Base-by-base conservation (phyloP, 805 yeast species). In the Candida argentea region DNA sequence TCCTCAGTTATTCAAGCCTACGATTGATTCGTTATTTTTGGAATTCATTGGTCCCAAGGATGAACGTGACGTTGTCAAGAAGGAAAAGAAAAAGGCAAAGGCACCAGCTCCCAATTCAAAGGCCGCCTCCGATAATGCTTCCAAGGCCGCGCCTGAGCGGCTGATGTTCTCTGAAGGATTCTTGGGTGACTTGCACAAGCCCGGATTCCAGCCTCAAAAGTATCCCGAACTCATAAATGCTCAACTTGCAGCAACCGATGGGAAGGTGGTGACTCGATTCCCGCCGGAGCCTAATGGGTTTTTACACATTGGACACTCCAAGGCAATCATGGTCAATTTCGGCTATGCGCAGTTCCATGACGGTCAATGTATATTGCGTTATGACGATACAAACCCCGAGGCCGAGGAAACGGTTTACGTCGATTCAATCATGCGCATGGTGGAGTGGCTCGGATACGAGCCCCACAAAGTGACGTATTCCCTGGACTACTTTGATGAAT, bases 231-330 rank as follows among this genome's bases (percentile, higher is more conserved):
- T 84, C 34, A 77, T 84, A 80, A 65, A 66, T 38, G 79, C 73
- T 39, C 98, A 91, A 53, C 64, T 85, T 43, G 72, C 68, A 32
- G 73, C 73, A 39, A 84, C 94, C 19, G 68, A 72, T 21, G 94
- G 95, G 26, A 67, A 70, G 47, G 97, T 89, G 16, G 76, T 72
- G 44, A 91, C 98, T 3, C 75, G 99, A 52, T 91, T 91, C 61
- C 99, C 99, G 26, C 98, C 98, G 5, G 98, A 91, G 61, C 98
- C 98, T 23, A 89, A 93, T 57, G 98, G 98, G 43, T 91, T 76
- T 51, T 68, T 91, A 48, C 98, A 91, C 54, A 89, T 91, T 54
- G 98, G 99, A 25, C 99, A 91, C 51, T 81, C 95, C 23, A 91
- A 91, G 60, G 98, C 98, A 29, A 89, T 91, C 50, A 82, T 91